These are phyloP conservation scores for Limnomonas spitsbergensis DNA, from an alignment of 139 green algal species.

Conservation along the genomic window DNA sequence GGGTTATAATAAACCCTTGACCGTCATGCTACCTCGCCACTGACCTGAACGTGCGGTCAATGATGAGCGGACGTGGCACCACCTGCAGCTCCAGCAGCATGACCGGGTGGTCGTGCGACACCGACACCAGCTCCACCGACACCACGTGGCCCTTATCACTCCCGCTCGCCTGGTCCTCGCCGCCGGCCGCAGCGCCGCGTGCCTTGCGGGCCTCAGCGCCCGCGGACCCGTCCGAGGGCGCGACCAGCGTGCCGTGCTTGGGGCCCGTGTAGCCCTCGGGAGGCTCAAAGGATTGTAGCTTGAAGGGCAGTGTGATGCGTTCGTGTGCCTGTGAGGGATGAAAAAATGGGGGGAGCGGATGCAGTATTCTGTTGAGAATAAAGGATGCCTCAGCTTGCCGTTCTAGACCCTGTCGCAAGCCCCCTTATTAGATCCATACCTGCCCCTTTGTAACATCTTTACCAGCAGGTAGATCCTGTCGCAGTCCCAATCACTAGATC, in stretches of 20 bases:
- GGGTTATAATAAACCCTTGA: no score
- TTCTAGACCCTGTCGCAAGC: no score
- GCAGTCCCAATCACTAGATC: no score
- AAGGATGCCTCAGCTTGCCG: no score
- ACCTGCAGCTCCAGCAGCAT: constrained; percentile 54
- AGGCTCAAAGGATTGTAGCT: constrained; percentile 44
- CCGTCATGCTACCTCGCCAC: no score
- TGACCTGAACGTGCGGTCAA: constrained; percentile 59
- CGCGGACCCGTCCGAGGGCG: constrained; percentile 2
- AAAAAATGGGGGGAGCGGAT: neutral
- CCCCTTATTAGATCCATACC: no score
- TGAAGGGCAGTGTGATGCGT: constrained; percentile 38
- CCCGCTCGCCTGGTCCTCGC: neutral
- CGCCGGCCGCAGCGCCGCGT: neutral
- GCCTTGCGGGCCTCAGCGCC: neutral
- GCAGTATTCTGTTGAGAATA: no score
- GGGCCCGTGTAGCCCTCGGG: constrained; percentile 33
- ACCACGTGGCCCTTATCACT: constrained; percentile 29
- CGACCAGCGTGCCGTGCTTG: neutral
- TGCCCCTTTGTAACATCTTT: no score
- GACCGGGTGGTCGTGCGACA: constrained; percentile 38
- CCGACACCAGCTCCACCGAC: constrained; percentile 36
- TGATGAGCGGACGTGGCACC: constrained; percentile 43
- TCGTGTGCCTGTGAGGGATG: constrained; percentile 31
- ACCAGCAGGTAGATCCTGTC: no score